Evolutionary conservation across 768 basidiomycete species (phyloP).

Genomic region (Jaapia argillacea): DNA sequence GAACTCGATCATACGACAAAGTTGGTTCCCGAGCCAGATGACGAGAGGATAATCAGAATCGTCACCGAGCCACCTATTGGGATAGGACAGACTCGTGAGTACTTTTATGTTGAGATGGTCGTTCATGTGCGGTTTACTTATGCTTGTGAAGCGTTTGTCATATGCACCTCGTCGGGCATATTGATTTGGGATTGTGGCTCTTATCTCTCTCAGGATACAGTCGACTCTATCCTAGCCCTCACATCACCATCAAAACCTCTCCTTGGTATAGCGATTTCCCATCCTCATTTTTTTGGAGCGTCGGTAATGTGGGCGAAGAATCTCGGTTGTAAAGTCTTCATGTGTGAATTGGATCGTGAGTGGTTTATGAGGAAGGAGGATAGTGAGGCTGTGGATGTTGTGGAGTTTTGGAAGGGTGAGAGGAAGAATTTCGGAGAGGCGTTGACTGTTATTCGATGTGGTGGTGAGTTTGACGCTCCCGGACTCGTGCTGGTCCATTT

Average conservation of each 20-base stretch:
- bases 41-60: background rate
- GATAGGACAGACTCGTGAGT: background rate
- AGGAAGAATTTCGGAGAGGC: background rate
- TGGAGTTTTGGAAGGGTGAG: background rate
- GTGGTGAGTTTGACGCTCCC: background rate
- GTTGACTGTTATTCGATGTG: background rate
- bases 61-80: background rate
- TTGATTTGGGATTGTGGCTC: background rate
- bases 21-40: background rate
- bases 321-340: background rate
- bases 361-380: background rate
- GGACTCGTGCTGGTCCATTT: background rate
- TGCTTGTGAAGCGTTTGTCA: background rate
- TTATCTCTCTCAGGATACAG: background rate
- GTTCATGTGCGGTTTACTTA: background rate
- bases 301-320: background rate
- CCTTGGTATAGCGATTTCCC: conserved; percentile 1
- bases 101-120: background rate
- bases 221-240: background rate
- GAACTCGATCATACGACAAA: background rate
- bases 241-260: background rate
- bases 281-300: background rate
- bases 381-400: background rate
- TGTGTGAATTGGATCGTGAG: background rate
- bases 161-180: background rate